Base-by-base conservation (phyloP, 169 alveolate species). In the Babesia gibsoni region DNA sequence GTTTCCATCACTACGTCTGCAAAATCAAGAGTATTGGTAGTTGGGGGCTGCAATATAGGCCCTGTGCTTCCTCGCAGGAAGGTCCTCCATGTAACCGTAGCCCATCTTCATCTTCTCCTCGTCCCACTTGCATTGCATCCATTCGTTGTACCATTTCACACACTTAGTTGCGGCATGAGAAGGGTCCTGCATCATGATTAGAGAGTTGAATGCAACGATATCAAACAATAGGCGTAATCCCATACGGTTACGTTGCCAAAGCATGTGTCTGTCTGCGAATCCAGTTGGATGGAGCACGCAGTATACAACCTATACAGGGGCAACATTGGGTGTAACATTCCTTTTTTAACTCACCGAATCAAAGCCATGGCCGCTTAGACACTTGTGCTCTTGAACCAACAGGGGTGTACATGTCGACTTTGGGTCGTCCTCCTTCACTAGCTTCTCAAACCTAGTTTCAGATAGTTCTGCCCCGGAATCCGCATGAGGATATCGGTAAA, bases 121-220 rank as follows among this genome's bases (percentile, higher is more conserved):
- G 52, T 91, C 95, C 95, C 95, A 91, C 58, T 89, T 90, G 73
- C 95, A 91, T 74, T 91, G 94, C 73, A 87, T 68, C 91, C 93
- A 90, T 65, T 91, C 95, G 48, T 90, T 85, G 65, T 84, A 89
- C 95, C 95, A 91, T 52, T 91, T 91, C 18, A 91, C 94, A 57
- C 95, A 91, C 75, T 90, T 90, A 30, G 84, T 89, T 42, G 91
- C 78, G 42, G 94, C 92, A 6, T 73, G 63, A 29, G 72, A 83
- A 4, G 93, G 90, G 59, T 89, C 91, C 91, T 59, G 27, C 20
- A 69, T 74, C 37, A 57, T 10, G 3, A 4, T 8, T 4, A 32
- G n/a, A n/a, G n/a, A n/a, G n/a, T n/a, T n/a, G n/a, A n/a, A n/a
- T n/a, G n/a, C n/a, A n/a, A n/a, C n/a, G n/a, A n/a, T n/a, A n/a